Evolutionary conservation across 192 early-diverging fungal genomes (phyloP).

Genomic region (Coemansia sp.): DNA sequence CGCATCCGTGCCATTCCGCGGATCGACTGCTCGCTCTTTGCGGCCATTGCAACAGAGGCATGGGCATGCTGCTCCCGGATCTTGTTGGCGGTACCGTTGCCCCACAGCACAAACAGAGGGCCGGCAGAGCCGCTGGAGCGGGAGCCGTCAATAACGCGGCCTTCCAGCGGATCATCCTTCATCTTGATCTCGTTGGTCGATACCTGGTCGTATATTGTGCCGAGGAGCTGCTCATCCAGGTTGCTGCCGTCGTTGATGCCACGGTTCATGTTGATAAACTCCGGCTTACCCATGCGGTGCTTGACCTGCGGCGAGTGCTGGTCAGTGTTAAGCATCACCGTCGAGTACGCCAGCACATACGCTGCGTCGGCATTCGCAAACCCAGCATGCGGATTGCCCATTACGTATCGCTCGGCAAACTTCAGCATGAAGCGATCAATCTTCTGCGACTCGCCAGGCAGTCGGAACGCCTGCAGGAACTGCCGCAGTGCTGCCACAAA

Average conservation of each 20-base stretch:
- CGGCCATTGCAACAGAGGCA: slow-evolving; percentile 66
- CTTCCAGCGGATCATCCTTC: slow-evolving; percentile 75
- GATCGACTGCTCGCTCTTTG: slow-evolving; percentile 71
- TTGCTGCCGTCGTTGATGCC: slow-evolving; percentile 88
- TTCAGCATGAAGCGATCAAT: slow-evolving; percentile 98
- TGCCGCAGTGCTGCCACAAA: slow-evolving; percentile 80
- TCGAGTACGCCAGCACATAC: slow-evolving; percentile 90
- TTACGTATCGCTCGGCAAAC: slow-evolving; percentile 89
- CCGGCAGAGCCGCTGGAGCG: slow-evolving; percentile 31
- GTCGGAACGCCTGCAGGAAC: slow-evolving; percentile 85
- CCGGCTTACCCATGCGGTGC: slow-evolving; percentile 78
- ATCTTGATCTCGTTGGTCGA: slow-evolving; percentile 84
- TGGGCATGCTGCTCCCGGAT: slow-evolving; percentile 62
- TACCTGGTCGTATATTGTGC: slow-evolving; percentile 80
- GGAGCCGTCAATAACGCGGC: slow-evolving; percentile 34
- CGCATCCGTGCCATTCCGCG: slow-evolving; percentile 60
- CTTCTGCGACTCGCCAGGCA: slow-evolving; percentile 94
- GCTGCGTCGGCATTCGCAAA: slow-evolving; percentile 94
- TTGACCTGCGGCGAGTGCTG: slow-evolving; percentile 85
- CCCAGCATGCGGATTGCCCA: slow-evolving; percentile 70
- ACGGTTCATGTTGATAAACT: slow-evolving; percentile 90
- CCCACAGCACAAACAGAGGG: slow-evolving; percentile 48
- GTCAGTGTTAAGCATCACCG: slow-evolving; percentile 94
- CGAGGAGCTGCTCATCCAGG: slow-evolving; percentile 72
- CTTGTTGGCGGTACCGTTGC: slow-evolving; percentile 36